phyloP scores from a whole-genome alignment of 2,329 filamentous ascomycete genomes.

The Dothideomycetes sp. region DNA sequence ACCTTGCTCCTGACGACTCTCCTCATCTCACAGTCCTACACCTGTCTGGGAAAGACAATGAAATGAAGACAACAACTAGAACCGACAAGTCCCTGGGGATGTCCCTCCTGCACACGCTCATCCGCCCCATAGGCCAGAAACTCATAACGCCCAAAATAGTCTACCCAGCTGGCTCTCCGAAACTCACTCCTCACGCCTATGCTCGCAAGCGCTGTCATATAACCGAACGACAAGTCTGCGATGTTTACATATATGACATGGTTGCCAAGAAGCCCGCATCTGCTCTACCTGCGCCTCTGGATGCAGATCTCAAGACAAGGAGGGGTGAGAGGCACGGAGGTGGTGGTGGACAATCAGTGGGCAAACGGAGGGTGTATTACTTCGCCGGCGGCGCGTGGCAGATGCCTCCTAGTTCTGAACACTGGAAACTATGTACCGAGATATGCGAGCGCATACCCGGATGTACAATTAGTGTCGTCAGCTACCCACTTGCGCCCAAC shows the following conservation, averaged over 20 bases:
- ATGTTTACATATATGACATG: conserved; percentile 37
- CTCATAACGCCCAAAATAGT: conserved; percentile 22
- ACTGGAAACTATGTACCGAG: conserved; percentile 41
- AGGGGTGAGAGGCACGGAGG: too few relatives aligned
- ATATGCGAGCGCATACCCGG: conserved; percentile 31
- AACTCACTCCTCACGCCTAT: conserved; percentile 25
- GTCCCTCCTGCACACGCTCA: conserved; percentile 24
- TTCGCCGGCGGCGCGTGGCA: conserved; percentile 48
- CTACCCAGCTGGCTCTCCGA: conserved; percentile 28
- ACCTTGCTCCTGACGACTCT: too few relatives aligned
- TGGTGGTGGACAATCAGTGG: too few relatives aligned
- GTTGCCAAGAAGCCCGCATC: conserved; percentile 12
- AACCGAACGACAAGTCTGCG: conserved; percentile 29
- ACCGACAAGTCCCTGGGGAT: conserved; percentile 25
- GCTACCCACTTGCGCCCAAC: conserved; percentile 43
- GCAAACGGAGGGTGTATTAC: conserved; percentile 41
- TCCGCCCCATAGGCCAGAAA: conserved; percentile 25
- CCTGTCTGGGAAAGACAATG: too few relatives aligned
- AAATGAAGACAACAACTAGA: conserved; percentile 21
- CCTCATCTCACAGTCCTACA: too few relatives aligned
- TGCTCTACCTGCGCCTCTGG: conserved; percentile 1
- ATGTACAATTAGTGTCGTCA: conserved; percentile 36
- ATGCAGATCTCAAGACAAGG: too few relatives aligned
- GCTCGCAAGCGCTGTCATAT: conserved; percentile 24
- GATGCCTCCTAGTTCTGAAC: conserved; percentile 36